These are phyloP conservation scores for Colletotrichum kahawae DNA, from an alignment of 2,329 filamentous ascomycete genomes.

Conservation along the genomic window DNA sequence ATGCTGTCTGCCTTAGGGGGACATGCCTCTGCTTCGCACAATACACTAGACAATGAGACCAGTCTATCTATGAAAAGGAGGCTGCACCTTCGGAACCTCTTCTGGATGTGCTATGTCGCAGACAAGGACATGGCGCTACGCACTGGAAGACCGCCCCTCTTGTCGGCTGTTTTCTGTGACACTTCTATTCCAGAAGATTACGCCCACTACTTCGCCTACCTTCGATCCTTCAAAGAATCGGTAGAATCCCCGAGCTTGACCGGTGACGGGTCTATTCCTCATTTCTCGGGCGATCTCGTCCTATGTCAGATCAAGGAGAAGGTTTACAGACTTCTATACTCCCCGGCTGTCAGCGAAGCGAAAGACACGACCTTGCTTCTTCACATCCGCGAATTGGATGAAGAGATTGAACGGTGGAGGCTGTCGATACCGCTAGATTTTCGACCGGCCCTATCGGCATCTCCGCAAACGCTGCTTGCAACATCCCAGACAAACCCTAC, in stretches of 20 bases:
- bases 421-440: constrained; percentile 25
- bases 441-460: not conserved
- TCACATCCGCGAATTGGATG: constrained; percentile 31
- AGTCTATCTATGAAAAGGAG: not conserved
- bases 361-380: constrained; percentile 18
- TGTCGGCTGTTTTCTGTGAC: not conserved
- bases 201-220: not conserved
- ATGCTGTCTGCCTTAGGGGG: not conserved
- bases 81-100: constrained; percentile 23
- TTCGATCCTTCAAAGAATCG: not conserved
- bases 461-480: not conserved
- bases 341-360: not conserved
- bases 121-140: constrained; percentile 32
- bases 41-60: not conserved
- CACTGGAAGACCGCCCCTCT: constrained; percentile 26
- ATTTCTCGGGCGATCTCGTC: not conserved
- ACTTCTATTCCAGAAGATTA: not conserved
- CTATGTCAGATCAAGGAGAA: not conserved
- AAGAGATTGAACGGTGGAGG: constrained; percentile 37
- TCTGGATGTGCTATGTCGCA: constrained; percentile 31
- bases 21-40: not conserved
- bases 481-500: not conserved
- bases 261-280: not conserved
- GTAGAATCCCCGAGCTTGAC: fast-evolving
- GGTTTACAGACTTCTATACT: not conserved